Evolutionary conservation across 257 asterid genomes (phyloP), one percentile per base, ranked within the genome.

Genomic region (Scutellaria baicalensis): DNA sequence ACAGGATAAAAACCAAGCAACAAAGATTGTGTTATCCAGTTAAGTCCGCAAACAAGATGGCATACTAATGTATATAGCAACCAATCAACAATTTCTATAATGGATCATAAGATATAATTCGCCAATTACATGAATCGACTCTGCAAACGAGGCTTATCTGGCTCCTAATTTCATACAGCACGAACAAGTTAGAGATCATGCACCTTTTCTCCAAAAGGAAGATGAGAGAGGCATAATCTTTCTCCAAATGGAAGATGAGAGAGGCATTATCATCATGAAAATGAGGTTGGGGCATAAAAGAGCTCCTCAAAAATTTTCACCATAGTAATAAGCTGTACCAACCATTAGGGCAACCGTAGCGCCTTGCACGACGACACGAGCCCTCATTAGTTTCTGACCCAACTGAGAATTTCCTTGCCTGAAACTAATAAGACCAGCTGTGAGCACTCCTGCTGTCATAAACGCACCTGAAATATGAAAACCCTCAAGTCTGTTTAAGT

Each of bases 301-400:
- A 9, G 52, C 18, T 39, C 48, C 68, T 75, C 71, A 80, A 69
- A 81, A 72, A 31, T 74, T 85, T 61, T 94, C 96, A 27, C 96
- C 97, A 23, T 85, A 91, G 84, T 81, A 93, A 75, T 84, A 93
- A 42, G 97, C 99, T 58, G 96, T 87, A 36, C 99, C 99, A 12
- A 91, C 96, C 97, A 91, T 93, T 60, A 93, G 75, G 2, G 96
- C 97, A 63, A 91, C 97, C 1, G 99, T 93, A 66, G 91, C 99
- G 68, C 97, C 96, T 81, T 93, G 97, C 20, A 82, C 99, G n/a
- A 91, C 96, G 64, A 93, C 99, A 66, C 97, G 97, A 79, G 97
- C 97, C 70, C 97, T 81, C 97, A 93, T 93, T 73, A 93, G 80
- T 83, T 89, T 88, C 84, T 93, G 99, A 56, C 97, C 97, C 80